Evolutionary conservation across 2,329 filamentous ascomycete genomes (phyloP).

Genomic region (Colletotrichum incanum): DNA sequence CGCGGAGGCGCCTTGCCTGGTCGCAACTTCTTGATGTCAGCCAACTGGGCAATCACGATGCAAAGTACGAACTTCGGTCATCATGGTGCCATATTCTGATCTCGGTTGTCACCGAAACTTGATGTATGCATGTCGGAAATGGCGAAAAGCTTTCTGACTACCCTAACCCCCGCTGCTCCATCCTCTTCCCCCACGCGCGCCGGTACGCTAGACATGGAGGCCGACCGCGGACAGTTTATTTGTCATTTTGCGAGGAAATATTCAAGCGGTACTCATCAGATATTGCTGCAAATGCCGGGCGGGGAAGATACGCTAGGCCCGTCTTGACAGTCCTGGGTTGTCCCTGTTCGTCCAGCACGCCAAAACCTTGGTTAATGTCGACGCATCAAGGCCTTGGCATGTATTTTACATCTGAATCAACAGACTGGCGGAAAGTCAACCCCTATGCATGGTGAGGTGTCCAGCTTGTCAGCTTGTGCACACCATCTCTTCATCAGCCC

Average conservation of each 20-base stretch:
- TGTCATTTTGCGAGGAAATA: not conserved
- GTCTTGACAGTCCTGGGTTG: constrained; percentile 12
- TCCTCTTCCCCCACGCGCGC: constrained; percentile 3
- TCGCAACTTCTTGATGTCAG: not conserved
- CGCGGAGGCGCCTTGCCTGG: constrained; percentile 12
- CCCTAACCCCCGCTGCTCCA: not conserved
- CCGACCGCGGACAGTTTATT: not conserved
- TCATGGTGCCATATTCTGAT: constrained; percentile 9
- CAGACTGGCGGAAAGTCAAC: not conserved
- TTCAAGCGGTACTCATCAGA: constrained; percentile 6
- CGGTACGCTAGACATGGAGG: constrained; percentile 9
- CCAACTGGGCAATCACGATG: not conserved
- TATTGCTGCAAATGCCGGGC: constrained; percentile 26
- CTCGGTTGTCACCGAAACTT: constrained; percentile 23
- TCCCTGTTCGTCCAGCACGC: constrained; percentile 9
- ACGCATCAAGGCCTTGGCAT: not conserved
- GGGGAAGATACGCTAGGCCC: constrained; percentile 24
- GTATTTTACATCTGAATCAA: not conserved
- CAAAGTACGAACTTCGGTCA: not conserved
- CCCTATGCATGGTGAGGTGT: constrained; percentile 2
- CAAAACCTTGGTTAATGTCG: not conserved
- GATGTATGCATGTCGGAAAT: constrained; percentile 27
- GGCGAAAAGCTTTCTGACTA: constrained; percentile 17
- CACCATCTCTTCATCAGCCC: constrained; percentile 2
- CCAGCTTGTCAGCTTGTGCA: not conserved